Evolutionary conservation across 1,284 basidiomycete genomes (phyloP), one percentile per base, ranked within the genome.

Genomic region (Ustilago vetiveriae): DNA sequence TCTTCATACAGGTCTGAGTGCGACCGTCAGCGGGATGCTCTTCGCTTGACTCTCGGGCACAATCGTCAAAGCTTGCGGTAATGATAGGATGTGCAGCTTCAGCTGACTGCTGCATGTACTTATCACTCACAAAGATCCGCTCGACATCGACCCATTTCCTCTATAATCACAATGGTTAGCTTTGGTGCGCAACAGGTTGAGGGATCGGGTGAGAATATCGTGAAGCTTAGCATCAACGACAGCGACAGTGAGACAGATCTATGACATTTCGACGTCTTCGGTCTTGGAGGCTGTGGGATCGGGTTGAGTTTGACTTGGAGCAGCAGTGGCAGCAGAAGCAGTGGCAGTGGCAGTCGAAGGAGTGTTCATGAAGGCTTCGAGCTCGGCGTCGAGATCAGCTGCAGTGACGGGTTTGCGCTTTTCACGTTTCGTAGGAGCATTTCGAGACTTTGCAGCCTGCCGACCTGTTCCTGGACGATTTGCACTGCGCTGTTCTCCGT

Each of bases 311-410:
- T 23, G 22, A 29, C 26, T 35, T 13, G 33, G 7, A n/a, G 16
- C 19, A 6, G 45, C 32, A n/a, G 38, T 21, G 21, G 35, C 19
- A 21, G 33, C 30, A 16, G 26, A 10, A 1, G 45, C 11, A n/a
- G 37, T 14, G 30, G 40, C 9, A 0, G 45, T 9, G 32, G 23
- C 23, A 11, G n/a, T n/a, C n/a, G 63, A 50, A 3, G 75, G 64
- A 7, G 65, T 39, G 33, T 75, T 79, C 92, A 95, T 93, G 83
- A 94, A 96, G 1, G 89, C 88, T 73, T 96, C 94, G 64, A 97
- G 83, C 84, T 97, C 93, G 79, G 88, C 89, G 83, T 97, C 94
- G 53, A 97, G 84, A 72, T 96, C 92, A 51, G 88, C 90, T 5
- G 88, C 89, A 8, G 90, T 92, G 79, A 90, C 70, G 8, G 67